phyloP scores from a whole-genome alignment of 495 filamentous ascomycete species.

The Parachaetomium inaequale region DNA sequence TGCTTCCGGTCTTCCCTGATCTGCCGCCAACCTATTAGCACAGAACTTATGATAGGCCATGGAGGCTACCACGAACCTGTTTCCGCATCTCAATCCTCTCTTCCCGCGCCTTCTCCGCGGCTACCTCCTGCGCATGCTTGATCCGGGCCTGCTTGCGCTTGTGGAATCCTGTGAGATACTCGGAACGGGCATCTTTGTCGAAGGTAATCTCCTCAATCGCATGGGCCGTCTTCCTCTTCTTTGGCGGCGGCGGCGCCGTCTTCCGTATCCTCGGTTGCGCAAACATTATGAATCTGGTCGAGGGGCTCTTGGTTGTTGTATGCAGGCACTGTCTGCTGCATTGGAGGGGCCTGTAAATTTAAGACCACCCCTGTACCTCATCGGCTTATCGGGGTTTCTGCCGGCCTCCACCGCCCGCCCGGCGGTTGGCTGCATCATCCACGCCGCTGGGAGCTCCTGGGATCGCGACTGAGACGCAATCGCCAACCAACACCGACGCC shows the following conservation, averaged over 20 bases:
- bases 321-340: not conserved
- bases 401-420: constrained; percentile 19
- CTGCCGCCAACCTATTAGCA: constrained; percentile 41
- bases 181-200: constrained; percentile 67
- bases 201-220: constrained; percentile 77
- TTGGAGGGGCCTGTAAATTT: constrained; percentile 16
- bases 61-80: constrained; percentile 51
- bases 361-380: not conserved
- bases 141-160: constrained; percentile 84
- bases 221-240: constrained; percentile 59
- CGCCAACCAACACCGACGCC: constrained; percentile 18
- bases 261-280: constrained; percentile 50
- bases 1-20: constrained; percentile 73
- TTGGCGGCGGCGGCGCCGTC: constrained; percentile 49
- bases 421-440: constrained; percentile 17
- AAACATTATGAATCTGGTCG: constrained; percentile 37
- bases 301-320: not conserved
- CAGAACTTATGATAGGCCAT: not conserved
- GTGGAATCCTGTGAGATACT: constrained; percentile 93
- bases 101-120: constrained; percentile 65
- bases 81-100: constrained; percentile 68
- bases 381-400: constrained; percentile 23
- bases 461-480: constrained; percentile 1
- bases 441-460: constrained; percentile 3
- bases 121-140: constrained; percentile 77